A percentile compares a stretch with the other conserved stretches of the same genome.
Conservation (phyloP, 1,284 basidiomycete species). For the Coniophora puteana region DNA sequence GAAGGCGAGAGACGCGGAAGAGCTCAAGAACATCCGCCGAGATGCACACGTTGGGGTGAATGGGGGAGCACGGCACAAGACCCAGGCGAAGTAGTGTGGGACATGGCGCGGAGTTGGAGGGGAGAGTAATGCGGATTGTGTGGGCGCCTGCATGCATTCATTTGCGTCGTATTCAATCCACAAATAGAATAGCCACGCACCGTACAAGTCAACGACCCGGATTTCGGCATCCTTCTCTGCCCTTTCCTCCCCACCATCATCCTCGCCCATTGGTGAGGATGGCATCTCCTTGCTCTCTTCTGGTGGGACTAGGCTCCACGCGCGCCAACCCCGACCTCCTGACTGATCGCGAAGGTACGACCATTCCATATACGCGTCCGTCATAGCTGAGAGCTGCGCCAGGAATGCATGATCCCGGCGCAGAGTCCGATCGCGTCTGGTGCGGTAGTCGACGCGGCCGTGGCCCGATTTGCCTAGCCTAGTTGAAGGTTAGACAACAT, state of each 20-base stretch:
- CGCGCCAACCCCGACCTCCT: too few species aligned
- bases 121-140: neutral
- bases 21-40: conserved; percentile 5
- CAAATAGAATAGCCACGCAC: too few species aligned
- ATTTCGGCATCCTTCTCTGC: too few species aligned
- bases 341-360: too few species aligned
- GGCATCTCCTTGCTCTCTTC: neutral
- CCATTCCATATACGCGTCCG: conserved; percentile 2
- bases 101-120: neutral
- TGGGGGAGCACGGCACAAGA: conserved; percentile 5
- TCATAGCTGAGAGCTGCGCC: neutral
- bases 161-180: neutral
- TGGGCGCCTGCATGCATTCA: neutral
- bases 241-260: too few species aligned
- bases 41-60: conserved; percentile 4
- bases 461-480: too few species aligned
- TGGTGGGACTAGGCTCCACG: too few species aligned
- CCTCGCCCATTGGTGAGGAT: neutral
- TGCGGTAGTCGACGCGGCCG: conserved; percentile 1
- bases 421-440: neutral
- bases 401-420: neutral
- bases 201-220: conserved; percentile 4
- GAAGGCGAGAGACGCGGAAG: neutral
- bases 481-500: too few species aligned
- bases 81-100: conserved; percentile 8